These are phyloP conservation scores for Hyphodiscus sp. DNA, from an alignment of 2,329 filamentous ascomycete genomes.

Conservation along the genomic window DNA sequence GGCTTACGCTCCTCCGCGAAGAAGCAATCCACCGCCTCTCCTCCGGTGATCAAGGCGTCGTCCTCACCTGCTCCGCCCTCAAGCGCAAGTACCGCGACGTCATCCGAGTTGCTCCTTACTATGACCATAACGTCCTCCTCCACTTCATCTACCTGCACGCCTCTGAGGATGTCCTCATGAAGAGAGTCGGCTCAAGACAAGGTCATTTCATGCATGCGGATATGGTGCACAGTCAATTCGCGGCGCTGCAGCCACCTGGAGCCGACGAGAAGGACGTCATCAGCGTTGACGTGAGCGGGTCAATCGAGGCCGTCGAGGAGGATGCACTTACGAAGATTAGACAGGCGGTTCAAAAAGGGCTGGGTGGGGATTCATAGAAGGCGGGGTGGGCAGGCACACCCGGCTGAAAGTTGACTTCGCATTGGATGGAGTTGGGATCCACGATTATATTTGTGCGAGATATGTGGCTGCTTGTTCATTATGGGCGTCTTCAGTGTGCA, in stretches of 20 bases:
- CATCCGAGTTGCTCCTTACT: slow-evolving; percentile 74
- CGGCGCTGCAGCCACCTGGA: slow-evolving; percentile 75
- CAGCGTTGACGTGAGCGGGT: slow-evolving; percentile 59
- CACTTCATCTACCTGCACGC: slow-evolving; percentile 93
- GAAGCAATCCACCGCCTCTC: slow-evolving; percentile 51
- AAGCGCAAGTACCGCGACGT: slow-evolving; percentile 97
- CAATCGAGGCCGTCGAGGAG: slow-evolving; percentile 52
- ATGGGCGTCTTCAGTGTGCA: background rate
- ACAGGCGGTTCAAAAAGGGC: slow-evolving; percentile 13
- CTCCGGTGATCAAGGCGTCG: slow-evolving; percentile 62
- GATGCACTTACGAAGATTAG: slow-evolving; percentile 52
- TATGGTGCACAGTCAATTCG: slow-evolving; percentile 93
- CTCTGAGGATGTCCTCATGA: slow-evolving; percentile 64
- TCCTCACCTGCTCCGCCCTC: slow-evolving; percentile 90
- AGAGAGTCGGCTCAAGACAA: slow-evolving; percentile 67
- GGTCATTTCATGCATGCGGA: slow-evolving; percentile 92
- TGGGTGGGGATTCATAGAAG: slow-evolving; percentile 8
- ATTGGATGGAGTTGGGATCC: background rate
- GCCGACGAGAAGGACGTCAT: slow-evolving; percentile 66
- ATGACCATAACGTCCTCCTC: slow-evolving; percentile 64
- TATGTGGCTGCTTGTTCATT: background rate
- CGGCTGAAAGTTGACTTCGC: background rate
- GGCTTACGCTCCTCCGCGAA: slow-evolving; percentile 74
- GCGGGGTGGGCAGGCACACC: background rate
- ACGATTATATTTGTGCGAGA: background rate